Evolutionary conservation across 2,329 filamentous ascomycete species (phyloP), one percentile per base, ranked within the genome.

Genomic region (Diatrype stigma): DNA sequence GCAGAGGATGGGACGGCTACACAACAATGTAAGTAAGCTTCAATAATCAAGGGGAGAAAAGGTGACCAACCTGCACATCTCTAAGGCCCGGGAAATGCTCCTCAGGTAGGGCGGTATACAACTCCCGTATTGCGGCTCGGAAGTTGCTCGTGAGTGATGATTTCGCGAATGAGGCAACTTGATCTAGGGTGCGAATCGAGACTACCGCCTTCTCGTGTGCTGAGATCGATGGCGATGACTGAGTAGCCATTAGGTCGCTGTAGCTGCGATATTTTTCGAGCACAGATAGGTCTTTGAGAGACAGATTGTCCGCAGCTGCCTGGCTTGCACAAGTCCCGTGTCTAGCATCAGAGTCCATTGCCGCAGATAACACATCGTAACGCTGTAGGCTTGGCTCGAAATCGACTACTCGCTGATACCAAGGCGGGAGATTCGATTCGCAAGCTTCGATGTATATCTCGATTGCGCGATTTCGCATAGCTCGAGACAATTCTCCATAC

Each of bases 381-480:
- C 80, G 71, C 46, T 74, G 72, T 51, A 82, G 62, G 21, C 63
- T 68, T 17, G 78, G 73, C 54, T 84, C 81, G 23, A 82, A 65
- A 10, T 72, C 67, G 0, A 74, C 60, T 14, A 81, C 66, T 23
- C 64, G 70, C n/a, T 63, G 63, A n/a, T 70, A 62, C 60, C 68
- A 71, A 2, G 59, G 47, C 2, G 67, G 63, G 1, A 59, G 55
- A 11, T 40, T 54, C 1, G 72, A 68, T 1, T 70, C 69, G 4
- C 72, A 63, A 6, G 68, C 68, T 55, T 84, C 77, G 44, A 99
- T 75, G 62, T 86, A 94, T 10, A 99, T 87, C 69, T 99, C 95
- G 23, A 96, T 80, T 46, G 91, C 91, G 67, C 94, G 84, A 70
- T 99, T 99, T 51, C 95, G 81, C 94, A 99, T 99, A 1, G 94